Conservation (phyloP, 257 asterid genomes). For the Salvia splendens region DNA sequence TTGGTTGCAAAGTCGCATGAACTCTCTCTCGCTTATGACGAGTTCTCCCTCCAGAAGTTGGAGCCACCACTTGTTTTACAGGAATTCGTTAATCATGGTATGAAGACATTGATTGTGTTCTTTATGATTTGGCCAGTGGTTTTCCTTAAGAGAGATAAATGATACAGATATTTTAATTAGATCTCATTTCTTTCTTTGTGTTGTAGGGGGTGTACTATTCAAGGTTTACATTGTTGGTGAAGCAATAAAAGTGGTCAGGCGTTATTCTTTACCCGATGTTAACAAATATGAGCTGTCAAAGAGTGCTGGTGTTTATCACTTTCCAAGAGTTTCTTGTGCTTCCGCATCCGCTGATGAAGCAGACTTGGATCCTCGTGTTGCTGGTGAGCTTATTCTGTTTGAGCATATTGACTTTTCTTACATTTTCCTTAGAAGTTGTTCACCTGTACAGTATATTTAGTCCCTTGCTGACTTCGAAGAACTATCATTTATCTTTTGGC, state of each 20-base stretch:
- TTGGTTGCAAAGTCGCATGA: constrained; percentile 92
- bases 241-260: constrained; percentile 84
- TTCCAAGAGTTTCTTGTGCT: constrained; percentile 97
- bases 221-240: constrained; percentile 96
- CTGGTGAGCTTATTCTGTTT: constrained; percentile 52
- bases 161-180: neutral
- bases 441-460: neutral
- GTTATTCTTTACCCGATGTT: constrained; percentile 93
- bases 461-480: neutral
- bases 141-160: neutral
- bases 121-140: neutral
- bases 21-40: constrained; percentile 86
- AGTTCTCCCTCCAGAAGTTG: constrained; percentile 77
- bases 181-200: constrained; percentile 1
- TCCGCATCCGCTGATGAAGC: constrained; percentile 98
- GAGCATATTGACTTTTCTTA: neutral
- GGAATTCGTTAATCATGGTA: constrained; percentile 97
- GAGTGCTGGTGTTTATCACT: constrained; percentile 75
- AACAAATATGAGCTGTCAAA: constrained; percentile 64
- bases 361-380: constrained; percentile 84
- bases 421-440: neutral
- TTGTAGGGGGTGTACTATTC: constrained; percentile 86
- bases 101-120: neutral
- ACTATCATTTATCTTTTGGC: neutral
- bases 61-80: constrained; percentile 94